Conservation (phyloP, 148 eudicot species). For the Persicaria maculosa region DNA sequence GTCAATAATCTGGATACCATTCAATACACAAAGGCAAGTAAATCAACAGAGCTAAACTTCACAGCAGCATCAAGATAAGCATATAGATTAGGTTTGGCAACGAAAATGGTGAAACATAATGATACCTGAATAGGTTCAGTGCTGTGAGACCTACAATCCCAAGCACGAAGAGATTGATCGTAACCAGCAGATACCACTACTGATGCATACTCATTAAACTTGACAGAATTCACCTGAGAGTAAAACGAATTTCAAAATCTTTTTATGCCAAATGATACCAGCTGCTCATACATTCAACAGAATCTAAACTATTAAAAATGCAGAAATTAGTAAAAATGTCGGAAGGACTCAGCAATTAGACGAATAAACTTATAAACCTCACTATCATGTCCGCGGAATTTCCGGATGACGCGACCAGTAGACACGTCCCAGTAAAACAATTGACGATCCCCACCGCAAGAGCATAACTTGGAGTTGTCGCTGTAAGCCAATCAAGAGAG, state of each 20-base stretch:
- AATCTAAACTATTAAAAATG: not conserved
- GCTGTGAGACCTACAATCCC: conserved; percentile 96
- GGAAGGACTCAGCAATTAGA: not conserved
- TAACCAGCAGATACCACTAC: conserved; percentile 93
- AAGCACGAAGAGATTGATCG: conserved; percentile 81
- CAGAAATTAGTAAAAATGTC: not conserved
- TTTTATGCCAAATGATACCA: not conserved
- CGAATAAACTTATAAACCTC: conserved; percentile 74
- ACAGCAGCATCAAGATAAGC: not conserved
- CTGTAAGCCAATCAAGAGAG: conserved; percentile 19
- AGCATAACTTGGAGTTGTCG: conserved; percentile 80
- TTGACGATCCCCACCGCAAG: conserved; percentile 98
- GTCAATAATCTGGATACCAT: conserved; percentile 58
- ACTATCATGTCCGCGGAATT: conserved; percentile 95
- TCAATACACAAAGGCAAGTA: not conserved
- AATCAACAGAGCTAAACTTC: not conserved
- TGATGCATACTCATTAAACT: conserved; percentile 79
- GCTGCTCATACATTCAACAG: not conserved
- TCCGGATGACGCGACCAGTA: conserved; percentile 77
- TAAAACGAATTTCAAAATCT: not conserved
- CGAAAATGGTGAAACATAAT: conserved; percentile 4
- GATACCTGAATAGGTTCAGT: conserved; percentile 91
- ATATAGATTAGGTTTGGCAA: not conserved
- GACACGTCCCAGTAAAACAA: conserved; percentile 95
- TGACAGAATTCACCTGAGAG: conserved; percentile 84